Conservation (phyloP, 257 asterid genomes). For the Mitragyna speciosa region DNA sequence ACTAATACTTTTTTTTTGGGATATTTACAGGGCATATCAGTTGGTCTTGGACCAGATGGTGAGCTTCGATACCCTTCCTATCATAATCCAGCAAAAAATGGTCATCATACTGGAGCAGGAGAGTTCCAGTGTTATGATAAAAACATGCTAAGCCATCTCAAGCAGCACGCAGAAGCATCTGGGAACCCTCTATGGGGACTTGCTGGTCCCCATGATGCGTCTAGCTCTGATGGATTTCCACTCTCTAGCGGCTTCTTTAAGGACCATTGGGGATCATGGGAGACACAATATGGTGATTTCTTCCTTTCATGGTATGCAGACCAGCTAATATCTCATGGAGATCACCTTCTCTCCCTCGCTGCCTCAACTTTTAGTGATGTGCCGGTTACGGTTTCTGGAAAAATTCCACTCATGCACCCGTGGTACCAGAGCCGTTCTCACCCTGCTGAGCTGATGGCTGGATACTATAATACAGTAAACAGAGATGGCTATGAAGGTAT, state of each 20-base stretch:
- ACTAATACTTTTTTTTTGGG: background rate
- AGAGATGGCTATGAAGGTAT: constrained; percentile 68
- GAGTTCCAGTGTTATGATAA: constrained; percentile 86
- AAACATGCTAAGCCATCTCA: constrained; percentile 61
- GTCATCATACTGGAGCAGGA: constrained; percentile 46
- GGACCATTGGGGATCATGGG: constrained; percentile 82
- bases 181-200: constrained; percentile 85
- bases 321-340: constrained; percentile 63
- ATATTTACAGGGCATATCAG: constrained; percentile 57
- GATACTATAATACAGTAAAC: constrained; percentile 59
- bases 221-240: constrained; percentile 46
- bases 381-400: constrained; percentile 53
- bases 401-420: constrained; percentile 51
- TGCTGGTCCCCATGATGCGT: constrained; percentile 80
- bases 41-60: constrained; percentile 91
- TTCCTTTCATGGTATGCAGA: constrained; percentile 80
- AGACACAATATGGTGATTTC: constrained; percentile 68
- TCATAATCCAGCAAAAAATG: constrained; percentile 32
- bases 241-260: constrained; percentile 53
- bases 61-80: constrained; percentile 85
- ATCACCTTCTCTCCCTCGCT: constrained; percentile 61
- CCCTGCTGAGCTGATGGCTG: constrained; percentile 73
- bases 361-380: constrained; percentile 49
- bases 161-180: constrained; percentile 46
- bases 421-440: constrained; percentile 66